These are phyloP conservation scores for Striga hermonthica DNA, from an alignment of 305 asterid genomes.

Conservation along the genomic window DNA sequence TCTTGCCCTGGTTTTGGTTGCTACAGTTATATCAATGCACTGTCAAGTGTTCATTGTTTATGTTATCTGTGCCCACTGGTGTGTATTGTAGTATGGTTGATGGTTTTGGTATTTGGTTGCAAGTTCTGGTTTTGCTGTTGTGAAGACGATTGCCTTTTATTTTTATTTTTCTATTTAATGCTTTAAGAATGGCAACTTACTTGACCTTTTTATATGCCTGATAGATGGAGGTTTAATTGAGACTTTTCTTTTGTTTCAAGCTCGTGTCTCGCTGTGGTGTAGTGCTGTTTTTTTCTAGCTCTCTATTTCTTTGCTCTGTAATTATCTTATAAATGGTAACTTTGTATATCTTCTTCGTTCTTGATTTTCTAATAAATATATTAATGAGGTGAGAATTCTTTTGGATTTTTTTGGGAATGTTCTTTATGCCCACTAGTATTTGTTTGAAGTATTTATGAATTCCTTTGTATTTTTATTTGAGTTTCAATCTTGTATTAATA, in stretches of 20 bases:
- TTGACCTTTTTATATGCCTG: too few relatives aligned
- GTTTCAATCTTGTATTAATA: slow-evolving; percentile 1
- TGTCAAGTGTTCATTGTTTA: not conserved
- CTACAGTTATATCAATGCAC: not conserved
- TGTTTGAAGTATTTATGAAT: slow-evolving; percentile 12
- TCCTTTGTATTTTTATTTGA: not conserved
- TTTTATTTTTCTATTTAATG: too few relatives aligned
- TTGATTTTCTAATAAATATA: too few relatives aligned
- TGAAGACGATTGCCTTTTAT: too few relatives aligned
- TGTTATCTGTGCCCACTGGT: not conserved
- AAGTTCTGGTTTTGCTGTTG: too few relatives aligned
- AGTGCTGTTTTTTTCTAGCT: not conserved
- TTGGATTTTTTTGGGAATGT: too few relatives aligned
- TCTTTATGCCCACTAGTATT: not conserved
- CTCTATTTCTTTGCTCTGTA: not conserved
- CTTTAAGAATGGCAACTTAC: too few relatives aligned
- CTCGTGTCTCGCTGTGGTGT: not conserved
- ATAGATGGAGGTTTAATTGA: too few relatives aligned
- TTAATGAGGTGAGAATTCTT: too few relatives aligned
- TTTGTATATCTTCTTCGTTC: not conserved
- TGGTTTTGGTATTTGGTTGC: too few relatives aligned
- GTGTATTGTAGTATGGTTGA: too few relatives aligned
- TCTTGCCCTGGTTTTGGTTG: not conserved
- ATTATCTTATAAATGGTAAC: not conserved
- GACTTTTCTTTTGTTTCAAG: too few relatives aligned